Evolutionary conservation across 2,329 filamentous ascomycete species (phyloP).

Genomic region (Pseudogymnoascus sp.): DNA sequence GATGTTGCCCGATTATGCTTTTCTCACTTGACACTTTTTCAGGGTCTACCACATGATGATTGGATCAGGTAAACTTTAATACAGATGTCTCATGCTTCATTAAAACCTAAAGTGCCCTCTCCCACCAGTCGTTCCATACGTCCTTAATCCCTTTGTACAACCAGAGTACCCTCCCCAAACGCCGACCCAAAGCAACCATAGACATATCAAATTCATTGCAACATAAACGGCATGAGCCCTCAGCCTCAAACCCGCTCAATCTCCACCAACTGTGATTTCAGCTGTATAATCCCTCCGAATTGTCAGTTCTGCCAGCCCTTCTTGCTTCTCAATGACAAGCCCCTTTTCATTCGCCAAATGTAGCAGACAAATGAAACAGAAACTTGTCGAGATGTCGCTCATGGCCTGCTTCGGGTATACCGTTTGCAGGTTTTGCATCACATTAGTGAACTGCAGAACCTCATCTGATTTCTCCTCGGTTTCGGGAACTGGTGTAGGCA

Average conservation of each 20-base stretch:
- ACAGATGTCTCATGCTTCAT: constrained; percentile 6
- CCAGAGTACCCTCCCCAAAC: not conserved
- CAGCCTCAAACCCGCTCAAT: not conserved
- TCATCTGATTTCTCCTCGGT: constrained; percentile 39
- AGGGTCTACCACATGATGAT: not conserved
- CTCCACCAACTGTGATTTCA: constrained; percentile 37
- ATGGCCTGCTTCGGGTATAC: constrained; percentile 82
- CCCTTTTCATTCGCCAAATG: constrained; percentile 73
- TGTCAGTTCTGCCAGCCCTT: constrained; percentile 48
- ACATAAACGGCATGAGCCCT: not conserved
- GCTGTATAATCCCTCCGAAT: constrained; percentile 57
- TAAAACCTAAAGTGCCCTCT: not conserved
- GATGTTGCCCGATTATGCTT: not conserved
- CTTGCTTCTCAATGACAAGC: constrained; percentile 47
- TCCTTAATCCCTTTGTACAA: not conserved
- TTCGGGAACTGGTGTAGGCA: constrained; percentile 30
- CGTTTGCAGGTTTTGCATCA: constrained; percentile 80
- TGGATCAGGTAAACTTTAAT: constrained; percentile 1
- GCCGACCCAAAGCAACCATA: not conserved
- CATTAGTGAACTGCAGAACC: constrained; percentile 72
- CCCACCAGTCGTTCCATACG: not conserved
- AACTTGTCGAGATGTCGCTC: constrained; percentile 89
- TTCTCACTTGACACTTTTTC: constrained; percentile 1
- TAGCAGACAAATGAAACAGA: constrained; percentile 78
- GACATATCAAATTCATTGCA: constrained; percentile 2